These are phyloP conservation scores for Pythium phragmiticola DNA, from an alignment of 352 stramenopile genomes.

Conservation along the genomic window DNA sequence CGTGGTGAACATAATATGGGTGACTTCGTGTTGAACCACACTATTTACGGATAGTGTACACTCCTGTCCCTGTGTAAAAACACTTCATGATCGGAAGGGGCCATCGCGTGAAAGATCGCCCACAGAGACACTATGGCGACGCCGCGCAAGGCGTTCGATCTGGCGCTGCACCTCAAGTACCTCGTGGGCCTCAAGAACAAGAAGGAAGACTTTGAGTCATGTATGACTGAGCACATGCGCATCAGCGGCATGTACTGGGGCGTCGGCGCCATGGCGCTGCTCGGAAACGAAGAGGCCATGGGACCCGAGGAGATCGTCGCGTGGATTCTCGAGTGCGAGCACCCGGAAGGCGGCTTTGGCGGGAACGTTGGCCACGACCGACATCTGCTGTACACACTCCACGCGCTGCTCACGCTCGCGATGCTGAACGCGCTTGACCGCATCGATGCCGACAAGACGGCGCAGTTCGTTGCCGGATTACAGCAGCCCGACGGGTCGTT, in stretches of 20 bases:
- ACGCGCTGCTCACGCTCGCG: slow-evolving; percentile 96
- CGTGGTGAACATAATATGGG: no score
- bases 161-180: slow-evolving; percentile 79
- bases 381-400: slow-evolving; percentile 98
- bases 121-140: slow-evolving; percentile 6
- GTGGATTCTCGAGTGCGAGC: slow-evolving; percentile 95
- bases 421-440: slow-evolving; percentile 89
- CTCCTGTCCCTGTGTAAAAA: no score
- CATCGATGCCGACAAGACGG: slow-evolving; percentile 81
- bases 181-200: slow-evolving; percentile 79
- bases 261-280: slow-evolving; percentile 92
- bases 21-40: not conserved
- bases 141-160: slow-evolving; percentile 42
- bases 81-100: not conserved
- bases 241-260: slow-evolving; percentile 99
- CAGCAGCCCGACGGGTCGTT: slow-evolving; percentile 98
- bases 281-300: slow-evolving; percentile 89
- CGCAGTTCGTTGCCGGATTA: slow-evolving; percentile 83
- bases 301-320: slow-evolving; percentile 86
- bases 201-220: slow-evolving; percentile 90
- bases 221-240: slow-evolving; percentile 96
- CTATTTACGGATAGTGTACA: no score
- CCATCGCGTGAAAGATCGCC: not conserved
- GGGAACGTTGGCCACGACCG: slow-evolving; percentile 96
- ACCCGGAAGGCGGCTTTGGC: slow-evolving; percentile 92